Evolutionary conservation across 73 alveolate species (phyloP), one percentile per base, ranked within the genome.

Genomic region (Blepharisma stoltei): DNA sequence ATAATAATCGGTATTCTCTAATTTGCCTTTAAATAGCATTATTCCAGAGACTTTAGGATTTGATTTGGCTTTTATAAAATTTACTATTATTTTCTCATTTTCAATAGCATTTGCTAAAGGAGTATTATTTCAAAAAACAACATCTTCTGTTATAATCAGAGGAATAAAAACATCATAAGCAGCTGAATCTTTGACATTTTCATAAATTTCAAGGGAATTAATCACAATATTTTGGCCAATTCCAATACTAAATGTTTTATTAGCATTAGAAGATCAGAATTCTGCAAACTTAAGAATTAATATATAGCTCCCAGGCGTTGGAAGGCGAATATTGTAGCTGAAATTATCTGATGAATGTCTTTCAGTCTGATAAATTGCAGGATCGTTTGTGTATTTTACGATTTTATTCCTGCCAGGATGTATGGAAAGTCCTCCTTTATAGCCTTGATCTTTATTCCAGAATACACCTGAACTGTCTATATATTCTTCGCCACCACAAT

Each of bases 401-500:
- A 14, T 14, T 5, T 38, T 14, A 9, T n/a, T 20, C 4, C 23
- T 38, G 5, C 45, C 23, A 25, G 23, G 45, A 5, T 9, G 46
- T 60, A 18, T 11, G 5, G 49, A 9, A 14, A 25, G 14, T 14
- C 73, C 73, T 25, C 73, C 73, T 14, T 60, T 38, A 60, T 18
- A 60, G 46, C 23, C 37, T 14, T 14, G 14, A 47, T 60, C 73
- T 20, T 25, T n/a, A 14, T n/a, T 14, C 47, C 73, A 60, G 46
- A 18, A 9, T 14, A 38, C 45, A 8, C 73, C 73, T 60, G 38
- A 14, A 14, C 46, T 14, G 45, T 60, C 73, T 11, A 60, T 25
- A 25, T 60, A 60, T 14, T 60, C 73, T 60, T 60, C 73, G 23
- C 73, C 73, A 18, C 73, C 73, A 25, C 73, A 60, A 38, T 60